A percentile compares a stretch with the other conserved stretches of the same genome.
These are phyloP conservation scores for Curvularia hawaiiensis DNA, from an alignment of 2,329 filamentous ascomycete genomes.

Conservation along the genomic window DNA sequence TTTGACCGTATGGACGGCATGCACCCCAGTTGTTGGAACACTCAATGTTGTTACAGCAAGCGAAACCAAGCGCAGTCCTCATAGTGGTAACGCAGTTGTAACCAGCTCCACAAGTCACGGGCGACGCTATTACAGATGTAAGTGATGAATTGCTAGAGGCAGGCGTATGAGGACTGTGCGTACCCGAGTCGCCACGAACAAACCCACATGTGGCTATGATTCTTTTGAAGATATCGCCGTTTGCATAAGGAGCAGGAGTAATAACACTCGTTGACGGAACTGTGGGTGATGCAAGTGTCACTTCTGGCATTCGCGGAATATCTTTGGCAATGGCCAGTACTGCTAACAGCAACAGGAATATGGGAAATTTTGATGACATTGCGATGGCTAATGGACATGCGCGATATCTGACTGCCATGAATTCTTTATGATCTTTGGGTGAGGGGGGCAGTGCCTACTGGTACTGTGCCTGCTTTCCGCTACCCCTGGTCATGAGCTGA, in stretches of 20 bases:
- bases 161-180: background rate
- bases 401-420: background rate
- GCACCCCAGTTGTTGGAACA: slow-evolving; percentile 5
- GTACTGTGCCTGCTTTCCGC: slow-evolving; percentile 4
- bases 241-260: slow-evolving; percentile 6
- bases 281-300: background rate
- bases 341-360: background rate
- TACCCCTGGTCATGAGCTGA: slow-evolving; percentile 16
- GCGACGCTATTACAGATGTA: slow-evolving; percentile 5
- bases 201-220: slow-evolving; percentile 13
- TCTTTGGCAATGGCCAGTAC: slow-evolving; percentile 3
- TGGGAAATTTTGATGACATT: background rate
- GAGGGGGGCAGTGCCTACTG: background rate
- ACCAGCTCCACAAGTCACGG: slow-evolving; percentile 10
- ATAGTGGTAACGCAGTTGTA: slow-evolving; percentile 11
- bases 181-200: slow-evolving; percentile 15
- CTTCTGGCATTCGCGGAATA: background rate
- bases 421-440: background rate
- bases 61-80: background rate
- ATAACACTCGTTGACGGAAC: slow-evolving; percentile 4
- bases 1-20: slow-evolving; percentile 7
- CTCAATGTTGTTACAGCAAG: slow-evolving; percentile 15
- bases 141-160: background rate
- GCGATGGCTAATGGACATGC: background rate
- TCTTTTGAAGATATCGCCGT: slow-evolving; percentile 11